Base-by-base conservation (phyloP, 805 yeast genomes). In the Nakazawaea sp. region DNA sequence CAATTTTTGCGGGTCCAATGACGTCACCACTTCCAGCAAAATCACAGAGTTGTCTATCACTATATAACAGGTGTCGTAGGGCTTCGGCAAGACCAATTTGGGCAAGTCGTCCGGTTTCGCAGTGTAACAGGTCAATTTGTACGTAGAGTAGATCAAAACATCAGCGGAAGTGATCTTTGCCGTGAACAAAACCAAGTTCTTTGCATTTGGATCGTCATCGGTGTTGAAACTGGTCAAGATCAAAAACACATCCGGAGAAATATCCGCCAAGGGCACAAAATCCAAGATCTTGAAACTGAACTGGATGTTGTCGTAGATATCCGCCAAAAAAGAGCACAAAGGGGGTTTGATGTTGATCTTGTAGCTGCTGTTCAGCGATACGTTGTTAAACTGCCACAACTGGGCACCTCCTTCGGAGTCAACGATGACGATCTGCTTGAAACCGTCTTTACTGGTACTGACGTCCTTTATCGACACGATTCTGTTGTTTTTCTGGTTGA, bases 31-130 rank as follows among this genome's bases (percentile, higher is more conserved):
- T 46, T 84, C 94, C 1, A 83, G 68, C 37, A 89, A 49, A 2
- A 84, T 75, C 10, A 87, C 65, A 0, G 86, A 72, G 35, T 75
- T 68, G 9, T 69, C 70, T 29, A 79, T 65, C 2, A 77, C 63
- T 2, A 83, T 69, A 50, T 75, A 78, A 1, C 36, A 40, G 2
- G 43, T 72, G 15, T 61, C 55, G 2, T 71, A 70, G 2, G 83
- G 82, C 13, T 62, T 49, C 2, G 89, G 87, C 9, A 80, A 63
- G 27, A 60, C 66, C 16, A 84, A 54, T 32, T 56, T 58, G 2
- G 87, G 85, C 13, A 51, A 55, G 3, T 53, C 55, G 1, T 45
- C 49, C 20, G 42, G 33, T 18, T 27, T 24, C 37, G 43, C 48
- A 1, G 57, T 44, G 46, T 59, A 71, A 7, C 78, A 66, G 39